Percentiles rank a stretch among this genome's conserved stretches.
Conservation (phyloP, 148 eudicot species). For the Dianthus caryophyllus region DNA sequence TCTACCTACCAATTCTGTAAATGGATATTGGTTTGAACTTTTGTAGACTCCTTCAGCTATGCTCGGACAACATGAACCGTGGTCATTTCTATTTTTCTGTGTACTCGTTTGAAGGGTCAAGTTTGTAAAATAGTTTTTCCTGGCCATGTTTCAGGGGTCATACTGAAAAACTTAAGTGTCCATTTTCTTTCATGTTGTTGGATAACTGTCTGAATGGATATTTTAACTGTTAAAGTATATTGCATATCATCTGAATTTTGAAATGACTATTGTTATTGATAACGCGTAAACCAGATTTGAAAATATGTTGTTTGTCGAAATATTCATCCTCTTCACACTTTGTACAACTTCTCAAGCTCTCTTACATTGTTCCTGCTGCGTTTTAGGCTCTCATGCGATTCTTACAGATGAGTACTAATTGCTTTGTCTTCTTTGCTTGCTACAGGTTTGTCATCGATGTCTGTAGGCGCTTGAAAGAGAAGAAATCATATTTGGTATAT, state of each 20-base stretch:
- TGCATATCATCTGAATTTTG: background rate
- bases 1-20: too few species aligned
- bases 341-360: background rate
- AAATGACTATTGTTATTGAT: background rate
- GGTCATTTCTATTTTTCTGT: too few species aligned
- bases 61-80: too few species aligned
- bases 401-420: constrained; percentile 6
- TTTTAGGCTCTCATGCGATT: constrained; percentile 1
- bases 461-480: constrained; percentile 75
- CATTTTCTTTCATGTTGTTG: background rate
- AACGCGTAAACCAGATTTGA: background rate
- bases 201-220: background rate
- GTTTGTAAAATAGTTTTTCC: too few species aligned
- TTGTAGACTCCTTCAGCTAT: too few species aligned
- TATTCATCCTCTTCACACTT: background rate
- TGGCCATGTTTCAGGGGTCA: too few species aligned
- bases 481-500: constrained; percentile 68
- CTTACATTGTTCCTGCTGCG: background rate
- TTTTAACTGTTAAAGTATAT: background rate
- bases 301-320: too few species aligned
- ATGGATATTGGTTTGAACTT: too few species aligned
- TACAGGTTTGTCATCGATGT: constrained; percentile 71
- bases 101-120: too few species aligned
- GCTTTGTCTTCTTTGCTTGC: constrained; percentile 4
- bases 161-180: too few species aligned